Base-by-base conservation (phyloP, 1,284 basidiomycete genomes). In the Trichosporon faecale region DNA sequence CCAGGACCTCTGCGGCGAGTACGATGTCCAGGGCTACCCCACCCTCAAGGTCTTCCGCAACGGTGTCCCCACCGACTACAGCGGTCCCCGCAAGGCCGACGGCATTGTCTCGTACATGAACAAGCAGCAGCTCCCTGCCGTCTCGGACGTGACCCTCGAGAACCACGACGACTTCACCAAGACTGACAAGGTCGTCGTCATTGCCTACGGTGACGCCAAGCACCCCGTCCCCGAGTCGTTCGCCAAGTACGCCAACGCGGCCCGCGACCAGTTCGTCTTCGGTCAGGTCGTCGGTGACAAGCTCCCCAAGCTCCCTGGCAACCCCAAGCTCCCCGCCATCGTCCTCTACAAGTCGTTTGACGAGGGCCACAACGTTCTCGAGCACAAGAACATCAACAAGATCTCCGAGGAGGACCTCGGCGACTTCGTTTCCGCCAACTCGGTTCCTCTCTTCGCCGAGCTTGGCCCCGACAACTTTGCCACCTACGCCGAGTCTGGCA, bases 101-200 rank as follows among this genome's bases (percentile, higher is more conserved):
- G 96, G 97, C 35, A 99, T 99, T 79, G 87, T 98, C 82, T 91
- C 90, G 82, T 98, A 98, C 87, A 98, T 99, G 97, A 84, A 89
- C 86, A 98, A 99, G 95, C 97, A 98, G 88, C 90, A 93, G 9
- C 89, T 99, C 21, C 97, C 97, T n/a, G 94, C 97, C 52, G 90
- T 99, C 64, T 90, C 93, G 5, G 86, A 89, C 44, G 89, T 99
- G 40, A 92, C 90, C 2, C 84, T 86, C 25, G 88, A 85, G 63
- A 92, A 91, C 83, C 89, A 92, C 80, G 88, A 90, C 67, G 92
- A 95, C 74, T 98, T 99, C 89, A 89, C 89, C 85, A 87, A 87
- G 65, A 88, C 93, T 27, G 97, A 98, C 89, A 93, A 91, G 83
- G 87, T 99, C 73, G 97, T 99, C 69, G 89, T 90, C 64, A 85